Conservation (phyloP, 495 filamentous ascomycete genomes). For the Penicillium manginii region DNA sequence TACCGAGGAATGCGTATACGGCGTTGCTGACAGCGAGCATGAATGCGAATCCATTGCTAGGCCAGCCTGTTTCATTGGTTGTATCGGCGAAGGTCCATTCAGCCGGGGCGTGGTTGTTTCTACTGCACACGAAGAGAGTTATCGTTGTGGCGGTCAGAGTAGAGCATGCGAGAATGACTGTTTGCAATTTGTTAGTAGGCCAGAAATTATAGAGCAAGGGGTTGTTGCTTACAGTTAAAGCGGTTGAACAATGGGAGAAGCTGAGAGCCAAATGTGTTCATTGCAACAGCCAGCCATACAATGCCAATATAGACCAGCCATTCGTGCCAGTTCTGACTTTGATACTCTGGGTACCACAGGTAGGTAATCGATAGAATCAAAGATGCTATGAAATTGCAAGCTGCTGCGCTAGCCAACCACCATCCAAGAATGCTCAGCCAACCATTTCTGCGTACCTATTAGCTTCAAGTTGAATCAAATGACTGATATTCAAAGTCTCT, state of each 20-base stretch:
- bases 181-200: neutral
- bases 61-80: conserved; percentile 12
- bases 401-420: conserved; percentile 13
- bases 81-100: conserved; percentile 8
- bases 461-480: neutral
- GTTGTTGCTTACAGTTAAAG: conserved; percentile 8
- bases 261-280: conserved; percentile 13
- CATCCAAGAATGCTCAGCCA: conserved; percentile 18
- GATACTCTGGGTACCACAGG: conserved; percentile 15
- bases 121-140: conserved; percentile 12
- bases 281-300: conserved; percentile 7
- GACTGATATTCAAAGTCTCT: neutral
- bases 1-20: conserved; percentile 16
- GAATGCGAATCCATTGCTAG: conserved; percentile 14
- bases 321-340: conserved; percentile 13
- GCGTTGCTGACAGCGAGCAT: conserved; percentile 10
- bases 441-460: conserved; percentile 6
- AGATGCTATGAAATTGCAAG: conserved; percentile 14
- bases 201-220: neutral
- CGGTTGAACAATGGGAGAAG: conserved; percentile 15
- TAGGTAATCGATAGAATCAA: conserved; percentile 10
- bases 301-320: conserved; percentile 15
- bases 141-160: conserved; percentile 12
- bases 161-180: conserved; percentile 11
- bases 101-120: conserved; percentile 7